phyloP scores from a whole-genome alignment of 495 filamentous ascomycete genomes.

The Penicillium egyptiacum region DNA sequence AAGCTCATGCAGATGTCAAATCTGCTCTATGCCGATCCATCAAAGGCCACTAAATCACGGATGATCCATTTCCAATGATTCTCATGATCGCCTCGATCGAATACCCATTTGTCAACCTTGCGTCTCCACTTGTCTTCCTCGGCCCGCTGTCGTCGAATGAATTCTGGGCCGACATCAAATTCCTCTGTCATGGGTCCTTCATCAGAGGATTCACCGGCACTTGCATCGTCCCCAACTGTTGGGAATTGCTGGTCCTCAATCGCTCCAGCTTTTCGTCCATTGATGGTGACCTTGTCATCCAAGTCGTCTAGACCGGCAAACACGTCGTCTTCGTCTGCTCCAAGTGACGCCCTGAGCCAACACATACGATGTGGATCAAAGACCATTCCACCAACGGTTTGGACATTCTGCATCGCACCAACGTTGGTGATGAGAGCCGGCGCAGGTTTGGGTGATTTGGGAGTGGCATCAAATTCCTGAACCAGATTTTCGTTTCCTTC shows the following conservation, averaged over 20 bases:
- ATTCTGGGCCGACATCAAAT: conserved; percentile 95
- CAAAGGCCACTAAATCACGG: conserved; percentile 44
- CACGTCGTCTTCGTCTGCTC: conserved; percentile 65
- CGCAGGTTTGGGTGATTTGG: conserved; percentile 63
- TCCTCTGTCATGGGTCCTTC: conserved; percentile 90
- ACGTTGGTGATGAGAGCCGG: conserved; percentile 95
- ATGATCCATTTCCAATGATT: conserved; percentile 58
- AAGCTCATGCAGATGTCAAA: too few relatives aligned
- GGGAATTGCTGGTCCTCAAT: conserved; percentile 33
- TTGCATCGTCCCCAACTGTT: conserved; percentile 54
- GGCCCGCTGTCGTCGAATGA: conserved; percentile 80
- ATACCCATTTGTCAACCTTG: conserved; percentile 76
- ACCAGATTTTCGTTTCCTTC: conserved; percentile 92
- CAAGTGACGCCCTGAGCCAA: conserved; percentile 70
- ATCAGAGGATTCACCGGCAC: conserved; percentile 52
- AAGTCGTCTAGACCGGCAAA: conserved; percentile 76
- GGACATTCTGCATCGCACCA: conserved; percentile 68
- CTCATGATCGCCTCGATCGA: conserved; percentile 43
- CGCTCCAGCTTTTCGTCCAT: conserved; percentile 28
- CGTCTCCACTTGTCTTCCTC: conserved; percentile 90
- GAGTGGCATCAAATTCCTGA: conserved; percentile 64
- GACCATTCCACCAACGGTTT: conserved; percentile 92
- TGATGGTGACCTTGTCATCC: conserved; percentile 48
- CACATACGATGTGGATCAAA: conserved; percentile 96
- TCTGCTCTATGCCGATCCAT: conserved; percentile 6